Percentiles rank a stretch among this genome's conserved stretches.
Conservation (phyloP, 169 alveolate genomes). For the Plasmodium knowlesi region DNA sequence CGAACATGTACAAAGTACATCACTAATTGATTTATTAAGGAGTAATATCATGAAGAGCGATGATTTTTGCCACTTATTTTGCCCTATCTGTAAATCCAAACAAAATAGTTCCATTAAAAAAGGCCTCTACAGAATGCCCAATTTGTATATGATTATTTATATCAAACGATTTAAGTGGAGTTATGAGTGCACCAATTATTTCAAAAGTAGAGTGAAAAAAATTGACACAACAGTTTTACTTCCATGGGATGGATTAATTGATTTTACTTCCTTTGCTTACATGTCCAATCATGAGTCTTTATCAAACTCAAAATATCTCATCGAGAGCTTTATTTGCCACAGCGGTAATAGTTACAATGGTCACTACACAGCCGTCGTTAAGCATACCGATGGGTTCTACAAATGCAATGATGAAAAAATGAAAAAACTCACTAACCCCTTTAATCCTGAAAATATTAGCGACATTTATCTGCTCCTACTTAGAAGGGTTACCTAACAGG, state of each 20-base stretch:
- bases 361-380: constrained; percentile 67
- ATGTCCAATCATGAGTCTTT: constrained; percentile 64
- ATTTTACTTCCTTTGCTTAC: constrained; percentile 35
- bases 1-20: constrained; percentile 65
- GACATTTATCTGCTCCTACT: constrained; percentile 55
- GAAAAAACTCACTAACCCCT: constrained; percentile 40
- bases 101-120: constrained; percentile 41
- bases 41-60: constrained; percentile 53
- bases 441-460: constrained; percentile 44
- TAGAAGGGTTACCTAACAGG: constrained; percentile 24
- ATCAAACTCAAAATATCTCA: constrained; percentile 46
- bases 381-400: constrained; percentile 63
- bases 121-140: constrained; percentile 74
- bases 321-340: constrained; percentile 71
- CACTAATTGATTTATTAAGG: constrained; percentile 30
- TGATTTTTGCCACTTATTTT: constrained; percentile 25
- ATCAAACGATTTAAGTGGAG: constrained; percentile 74
- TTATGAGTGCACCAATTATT: constrained; percentile 42
- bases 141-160: constrained; percentile 68
- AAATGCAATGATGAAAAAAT: constrained; percentile 73
- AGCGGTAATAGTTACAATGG: constrained; percentile 71
- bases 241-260: constrained; percentile 65
- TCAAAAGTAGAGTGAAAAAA: constrained; percentile 60
- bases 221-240: constrained; percentile 53
- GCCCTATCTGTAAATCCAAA: constrained; percentile 54